Evolutionary conservation across 179 eudicot genomes (phyloP), one percentile per base, ranked within the genome.

Genomic region (Gypsophila paniculata): DNA sequence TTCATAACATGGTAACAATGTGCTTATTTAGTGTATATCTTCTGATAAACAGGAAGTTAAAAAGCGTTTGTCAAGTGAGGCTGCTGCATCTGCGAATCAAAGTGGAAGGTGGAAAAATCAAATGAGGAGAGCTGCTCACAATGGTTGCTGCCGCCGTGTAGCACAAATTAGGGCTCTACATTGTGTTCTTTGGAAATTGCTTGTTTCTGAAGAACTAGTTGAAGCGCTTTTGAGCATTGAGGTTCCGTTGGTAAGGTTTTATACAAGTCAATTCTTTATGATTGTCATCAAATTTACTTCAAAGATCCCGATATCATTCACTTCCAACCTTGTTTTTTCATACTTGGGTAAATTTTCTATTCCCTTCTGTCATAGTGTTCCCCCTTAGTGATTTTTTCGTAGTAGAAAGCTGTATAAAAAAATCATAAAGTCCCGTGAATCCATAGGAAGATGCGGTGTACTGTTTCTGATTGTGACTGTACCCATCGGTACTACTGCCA

Each of bases 21-120:
- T 55, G 68, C 49, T 62, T 14, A 19, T 39, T 51, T 29, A 38
- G 23, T 78, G 32, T 68, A 3, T 29, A 26, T 57, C 38, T 17
- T 72, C 51, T 58, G 65, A 26, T 17, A 61, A 55, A 64, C 81
- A 94, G 99, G 96, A 91, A 85, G 87, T 80, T 42, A 94, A 91
- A 81, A 94, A 81, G 84, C 86, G 94, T 69, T 77, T 94, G 80
- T 82, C 99, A 34, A 82, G 85, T 78, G 99, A 91, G 78, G 92
- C 87, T 68, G 92, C 88, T 54, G 97, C 90, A 36, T 86, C 92
- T 77, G 94, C 99, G 49, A 86, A 78, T 77, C 88, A 88, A 58
- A 85, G 84, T 83, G 96, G 99, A 71, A 86, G 94, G 82, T 94
- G 99, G 99, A 94, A 89, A 82, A 92, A 91, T 88, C 99, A 94